Base-by-base conservation (phyloP, 192 early-diverging fungal genomes). In the Umbelopsis sp. region DNA sequence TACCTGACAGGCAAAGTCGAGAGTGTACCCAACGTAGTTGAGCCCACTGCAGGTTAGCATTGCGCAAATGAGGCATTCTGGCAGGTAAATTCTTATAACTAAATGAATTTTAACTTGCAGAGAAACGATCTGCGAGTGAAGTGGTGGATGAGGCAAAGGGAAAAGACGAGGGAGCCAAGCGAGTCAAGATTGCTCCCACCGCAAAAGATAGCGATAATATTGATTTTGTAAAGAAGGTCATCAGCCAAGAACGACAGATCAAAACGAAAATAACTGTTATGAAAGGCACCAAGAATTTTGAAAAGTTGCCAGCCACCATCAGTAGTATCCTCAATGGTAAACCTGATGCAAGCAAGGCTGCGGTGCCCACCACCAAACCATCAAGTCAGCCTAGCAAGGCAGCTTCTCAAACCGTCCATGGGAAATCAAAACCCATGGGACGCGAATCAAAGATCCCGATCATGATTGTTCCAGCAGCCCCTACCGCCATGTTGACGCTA, bases 401-500 rank as follows among this genome's bases (percentile, higher is more conserved):
- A 41, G 67, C 51, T 55, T 20, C 33, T 21, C 45, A 44, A 9
- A 52, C 46, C 12, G 64, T 49, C 8, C 66, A 73, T 47, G 64
- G 55, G 15, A 44, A 67, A 71, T 41, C 27, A 46, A 49, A 71
- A n/a, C 44, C 55, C 9, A 61, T 61, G 55, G 55, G 55, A 35
- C 55, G 55, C 27, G 55, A 72, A 18, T 74, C 70, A 49, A 71
- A 70, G 69, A 89, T 89, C 46, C 96, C 96, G 3, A 94, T 95
- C 20, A 97, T 98, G 73, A 89, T 98, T 33, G 91, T 98, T n/a
- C 97, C 97, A 3, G 88, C 93, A 0, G 91, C 89, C 27, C 80
- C 91, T 4, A 93, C 93, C 4, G 87, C 95, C 1, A 87, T 92
- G 76, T 55, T 98, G 48, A 96, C 90, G 33, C 84, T 97, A 82